A percentile compares a stretch with the other conserved stretches of the same genome.
phyloP scores from a whole-genome alignment of 495 filamentous ascomycete genomes.

The Podospora pseudocomata region DNA sequence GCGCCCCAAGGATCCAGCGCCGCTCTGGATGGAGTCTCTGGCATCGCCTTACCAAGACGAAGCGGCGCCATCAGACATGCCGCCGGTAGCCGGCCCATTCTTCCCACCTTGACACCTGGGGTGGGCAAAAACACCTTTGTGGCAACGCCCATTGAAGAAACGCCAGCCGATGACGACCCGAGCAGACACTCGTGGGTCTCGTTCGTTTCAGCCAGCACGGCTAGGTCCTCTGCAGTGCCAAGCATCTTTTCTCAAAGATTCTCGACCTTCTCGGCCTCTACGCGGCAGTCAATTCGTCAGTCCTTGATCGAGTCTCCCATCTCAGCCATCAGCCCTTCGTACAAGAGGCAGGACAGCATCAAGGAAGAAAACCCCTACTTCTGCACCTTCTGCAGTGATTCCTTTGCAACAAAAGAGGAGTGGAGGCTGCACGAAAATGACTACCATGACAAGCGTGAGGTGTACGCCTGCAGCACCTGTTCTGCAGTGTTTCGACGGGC shows the following conservation, averaged over 20 bases:
- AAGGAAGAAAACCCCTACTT: constrained; percentile 13
- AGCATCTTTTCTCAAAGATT: constrained; percentile 26
- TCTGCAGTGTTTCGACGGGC: constrained; percentile 4
- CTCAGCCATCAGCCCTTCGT: constrained; percentile 17
- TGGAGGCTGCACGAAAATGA: constrained; percentile 27
- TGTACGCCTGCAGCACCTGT: constrained; percentile 19
- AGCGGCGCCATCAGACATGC: background rate
- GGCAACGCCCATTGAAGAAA: background rate
- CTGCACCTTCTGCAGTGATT: constrained; percentile 28
- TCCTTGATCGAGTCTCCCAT: constrained; percentile 24
- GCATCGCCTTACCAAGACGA: background rate
- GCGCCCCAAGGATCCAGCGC: background rate
- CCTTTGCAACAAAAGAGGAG: constrained; percentile 21
- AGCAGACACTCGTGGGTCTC: constrained; percentile 20
- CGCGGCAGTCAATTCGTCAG: constrained; percentile 21
- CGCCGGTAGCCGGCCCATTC: background rate
- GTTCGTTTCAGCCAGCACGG: constrained; percentile 16
- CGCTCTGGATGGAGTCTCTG: background rate
- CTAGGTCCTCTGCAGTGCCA: constrained; percentile 20
- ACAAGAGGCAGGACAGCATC: constrained; percentile 17
- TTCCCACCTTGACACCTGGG: background rate
- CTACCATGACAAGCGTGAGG: constrained; percentile 17
- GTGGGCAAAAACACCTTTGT: constrained; percentile 6
- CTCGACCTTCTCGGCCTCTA: constrained; percentile 17
- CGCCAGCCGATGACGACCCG: background rate